A percentile compares a stretch with the other conserved stretches of the same genome.
Evolutionary conservation across 2,329 filamentous ascomycete species (phyloP).

Genomic region (Verticillium zaregamsianum): DNA sequence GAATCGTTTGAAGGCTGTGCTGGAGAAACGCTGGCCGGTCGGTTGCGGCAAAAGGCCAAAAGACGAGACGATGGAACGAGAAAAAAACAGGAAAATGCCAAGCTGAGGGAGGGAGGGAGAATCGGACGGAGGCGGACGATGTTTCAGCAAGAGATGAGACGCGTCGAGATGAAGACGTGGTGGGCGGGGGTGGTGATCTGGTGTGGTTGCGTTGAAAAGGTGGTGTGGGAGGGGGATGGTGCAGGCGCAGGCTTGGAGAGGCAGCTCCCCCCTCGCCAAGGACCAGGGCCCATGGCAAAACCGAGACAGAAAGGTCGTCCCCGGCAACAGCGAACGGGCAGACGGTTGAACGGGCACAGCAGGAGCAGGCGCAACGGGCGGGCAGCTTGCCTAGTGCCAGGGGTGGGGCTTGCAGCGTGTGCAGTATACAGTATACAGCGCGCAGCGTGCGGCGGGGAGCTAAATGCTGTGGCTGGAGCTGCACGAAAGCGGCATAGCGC

Average conservation of each 20-base stretch:
- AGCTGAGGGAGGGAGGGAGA: not conserved
- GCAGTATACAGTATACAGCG: not conserved
- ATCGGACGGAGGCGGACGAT: not conserved
- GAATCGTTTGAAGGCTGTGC: not conserved
- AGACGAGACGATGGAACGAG: not conserved
- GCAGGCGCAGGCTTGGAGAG: not conserved
- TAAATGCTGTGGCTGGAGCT: not conserved
- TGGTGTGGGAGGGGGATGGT: not conserved
- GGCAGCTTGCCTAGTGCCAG: not conserved
- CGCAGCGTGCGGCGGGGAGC: too few species aligned
- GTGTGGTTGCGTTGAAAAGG: not conserved
- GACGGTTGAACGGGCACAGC: not conserved
- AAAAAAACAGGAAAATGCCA: not conserved
- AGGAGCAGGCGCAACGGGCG: not conserved
- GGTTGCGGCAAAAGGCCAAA: not conserved
- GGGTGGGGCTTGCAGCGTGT: not conserved
- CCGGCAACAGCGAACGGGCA: not conserved
- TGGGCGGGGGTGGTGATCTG: not conserved
- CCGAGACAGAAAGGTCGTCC: not conserved
- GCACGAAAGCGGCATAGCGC: not conserved
- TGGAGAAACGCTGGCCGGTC: not conserved
- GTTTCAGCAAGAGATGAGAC: not conserved
- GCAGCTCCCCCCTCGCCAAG: not conserved
- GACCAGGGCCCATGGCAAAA: not conserved
- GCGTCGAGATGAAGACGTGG: not conserved